Evolutionary conservation across 2,329 filamentous ascomycete species (phyloP).

Genomic region (Lachnellula subtilissima): DNA sequence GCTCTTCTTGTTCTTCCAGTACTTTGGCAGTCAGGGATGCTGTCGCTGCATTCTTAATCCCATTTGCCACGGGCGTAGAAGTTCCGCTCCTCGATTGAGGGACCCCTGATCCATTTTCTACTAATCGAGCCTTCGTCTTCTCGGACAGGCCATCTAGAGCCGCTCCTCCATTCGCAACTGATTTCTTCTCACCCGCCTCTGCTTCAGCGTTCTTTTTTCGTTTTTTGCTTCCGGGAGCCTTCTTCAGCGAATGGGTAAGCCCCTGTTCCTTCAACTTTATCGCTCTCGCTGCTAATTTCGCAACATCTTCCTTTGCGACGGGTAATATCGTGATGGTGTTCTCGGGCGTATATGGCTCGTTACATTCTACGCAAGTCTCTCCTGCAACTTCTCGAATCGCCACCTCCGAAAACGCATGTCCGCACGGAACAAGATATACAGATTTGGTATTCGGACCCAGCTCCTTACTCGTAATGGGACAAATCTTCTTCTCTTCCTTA

Average conservation of each 20-base stretch:
- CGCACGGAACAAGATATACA: constrained; percentile 90
- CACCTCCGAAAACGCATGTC: constrained; percentile 86
- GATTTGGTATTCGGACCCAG: constrained; percentile 74
- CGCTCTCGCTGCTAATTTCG: constrained; percentile 59
- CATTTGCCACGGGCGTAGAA: constrained; percentile 34
- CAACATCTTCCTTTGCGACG: constrained; percentile 63
- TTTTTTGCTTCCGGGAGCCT: constrained; percentile 65
- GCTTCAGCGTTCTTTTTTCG: constrained; percentile 61
- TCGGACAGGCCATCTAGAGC: constrained; percentile 22
- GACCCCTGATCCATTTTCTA: constrained; percentile 21
- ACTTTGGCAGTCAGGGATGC: constrained; percentile 83
- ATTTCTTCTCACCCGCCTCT: constrained; percentile 31
- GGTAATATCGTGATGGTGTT: constrained; percentile 84
- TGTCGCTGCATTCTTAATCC: constrained; percentile 85
- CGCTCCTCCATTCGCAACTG: constrained; percentile 14
- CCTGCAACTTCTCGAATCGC: constrained; percentile 78
- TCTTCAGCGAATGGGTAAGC: constrained; percentile 84
- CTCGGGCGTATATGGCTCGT: constrained; percentile 63
- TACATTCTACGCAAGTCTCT: constrained; percentile 65
- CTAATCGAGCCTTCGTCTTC: constrained; percentile 21
- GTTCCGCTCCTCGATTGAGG: constrained; percentile 28
- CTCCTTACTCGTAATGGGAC: constrained; percentile 82
- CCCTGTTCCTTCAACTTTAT: constrained; percentile 66
- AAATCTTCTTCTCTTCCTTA: constrained; percentile 62
- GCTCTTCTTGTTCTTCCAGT: constrained; percentile 77